Evolutionary conservation across 2,329 filamentous ascomycete species (phyloP), one percentile per base, ranked within the genome.

Genomic region (Aspergillus transmontanensis): DNA sequence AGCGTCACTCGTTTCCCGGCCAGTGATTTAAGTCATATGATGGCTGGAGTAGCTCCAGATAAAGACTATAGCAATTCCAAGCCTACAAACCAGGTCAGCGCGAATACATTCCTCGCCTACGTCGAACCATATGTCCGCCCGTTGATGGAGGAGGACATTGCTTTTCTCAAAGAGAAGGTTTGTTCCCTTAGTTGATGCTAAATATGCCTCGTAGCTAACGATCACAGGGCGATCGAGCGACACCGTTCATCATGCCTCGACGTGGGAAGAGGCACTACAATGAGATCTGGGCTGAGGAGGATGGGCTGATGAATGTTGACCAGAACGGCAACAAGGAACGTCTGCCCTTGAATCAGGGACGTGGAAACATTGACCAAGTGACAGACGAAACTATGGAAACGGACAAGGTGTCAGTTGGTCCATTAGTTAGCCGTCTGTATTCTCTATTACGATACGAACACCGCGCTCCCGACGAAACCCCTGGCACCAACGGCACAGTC

Each of bases 61-160:
- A 93, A 92, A 76, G 95, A 99, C 80, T 98, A 97, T 73, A 97
- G 92, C 75, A 96, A 88, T 74, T 90, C 93, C 39, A 99, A 98
- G 76, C 93, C 94, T 6, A 89, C 90, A 23, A 96, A 94, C 72
- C 95, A 99, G 81, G 95, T 98, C 76, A 94, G 91, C 75, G 95
- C 95, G 68, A 90, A 88, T 61, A 97, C 94, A 1, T 99, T 99
- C 78, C 90, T 91, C n/a, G 89, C 91, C 6, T 97, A 95, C 74
- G 86, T 96, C 60, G 95, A 99, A 67, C 92, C 94, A 0, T 98
- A 92, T 80, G 95, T 97, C 68, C 88, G 94, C 6, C 89, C 91
- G 0, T 90, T 96, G 70, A 92, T 90, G 0, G 95, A 99, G 74
- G 95, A 99, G 75, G 95, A 99, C 74, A 86, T 97, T 53, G 93